A percentile compares a stretch with the other conserved stretches of the same genome.
phyloP scores from a whole-genome alignment of 805 yeast genomes.

The Monosporozyma aerobia region DNA sequence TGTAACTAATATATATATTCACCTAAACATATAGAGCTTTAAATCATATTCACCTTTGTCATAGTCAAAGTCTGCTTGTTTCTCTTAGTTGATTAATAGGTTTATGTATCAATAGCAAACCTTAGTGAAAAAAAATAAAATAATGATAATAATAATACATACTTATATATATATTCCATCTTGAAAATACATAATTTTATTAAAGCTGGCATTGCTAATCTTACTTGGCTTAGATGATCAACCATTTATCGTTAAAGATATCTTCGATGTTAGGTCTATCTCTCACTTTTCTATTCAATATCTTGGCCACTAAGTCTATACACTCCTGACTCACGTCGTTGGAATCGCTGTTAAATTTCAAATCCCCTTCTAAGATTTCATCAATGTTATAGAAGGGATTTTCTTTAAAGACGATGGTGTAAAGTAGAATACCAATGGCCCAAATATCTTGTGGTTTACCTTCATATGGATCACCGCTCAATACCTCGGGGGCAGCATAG shows the following conservation, averaged over 20 bases:
- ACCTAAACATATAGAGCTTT: no score
- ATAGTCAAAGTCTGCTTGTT: no score
- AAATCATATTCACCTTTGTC: no score
- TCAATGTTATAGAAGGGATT: constrained; percentile 94
- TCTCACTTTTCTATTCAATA: constrained; percentile 58
- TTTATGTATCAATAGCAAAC: no score
- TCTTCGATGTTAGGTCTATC: constrained; percentile 68
- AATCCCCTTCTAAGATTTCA: constrained; percentile 86
- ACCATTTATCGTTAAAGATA: constrained; percentile 66
- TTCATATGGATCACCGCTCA: constrained; percentile 77
- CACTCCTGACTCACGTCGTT: constrained; percentile 46
- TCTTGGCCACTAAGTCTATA: constrained; percentile 48
- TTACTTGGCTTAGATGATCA: constrained; percentile 16
- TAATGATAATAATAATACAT: no score
- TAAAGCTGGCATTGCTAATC: background rate
- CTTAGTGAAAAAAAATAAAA: no score
- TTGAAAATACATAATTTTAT: background rate
- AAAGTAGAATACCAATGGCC: constrained; percentile 88
- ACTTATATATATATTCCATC: background rate
- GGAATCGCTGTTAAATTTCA: constrained; percentile 38
- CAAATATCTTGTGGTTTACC: constrained; percentile 95
- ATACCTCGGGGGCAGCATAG: constrained; percentile 95
- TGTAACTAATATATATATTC: background rate
- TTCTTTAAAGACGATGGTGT: constrained; percentile 85
- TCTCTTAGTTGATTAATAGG: no score